Percentiles rank a stretch among this genome's conserved stretches.
These are phyloP conservation scores for Aspergillus sp. DNA, from an alignment of 2,329 filamentous ascomycete species.

Conservation along the genomic window DNA sequence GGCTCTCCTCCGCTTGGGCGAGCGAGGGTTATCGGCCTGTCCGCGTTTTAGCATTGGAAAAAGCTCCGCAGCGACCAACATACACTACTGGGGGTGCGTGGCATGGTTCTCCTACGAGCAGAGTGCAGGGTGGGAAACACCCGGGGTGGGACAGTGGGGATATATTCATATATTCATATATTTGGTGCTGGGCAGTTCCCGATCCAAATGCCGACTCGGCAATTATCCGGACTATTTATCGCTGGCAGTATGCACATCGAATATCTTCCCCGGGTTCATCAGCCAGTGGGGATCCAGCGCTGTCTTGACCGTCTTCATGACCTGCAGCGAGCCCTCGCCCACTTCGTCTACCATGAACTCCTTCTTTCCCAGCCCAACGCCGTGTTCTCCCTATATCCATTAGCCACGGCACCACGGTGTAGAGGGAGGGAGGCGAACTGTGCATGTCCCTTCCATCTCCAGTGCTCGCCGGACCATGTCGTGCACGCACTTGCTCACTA, in stretches of 20 bases:
- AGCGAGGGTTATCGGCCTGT: no score
- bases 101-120: no score
- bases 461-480: slow-evolving; percentile 86
- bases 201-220: no score
- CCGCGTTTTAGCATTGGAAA: no score
- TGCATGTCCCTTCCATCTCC: slow-evolving; percentile 92
- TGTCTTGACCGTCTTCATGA: slow-evolving; percentile 80
- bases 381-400: slow-evolving; percentile 66
- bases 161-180: no score
- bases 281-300: slow-evolving; percentile 83
- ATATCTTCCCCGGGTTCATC: slow-evolving; percentile 90
- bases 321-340: slow-evolving; percentile 74
- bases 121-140: no score
- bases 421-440: slow-evolving; percentile 30
- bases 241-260: slow-evolving; percentile 52
- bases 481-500: slow-evolving; percentile 62
- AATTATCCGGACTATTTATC: no score
- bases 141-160: no score
- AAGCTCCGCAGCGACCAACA: no score
- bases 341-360: slow-evolving; percentile 75
- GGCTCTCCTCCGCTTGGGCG: no score
- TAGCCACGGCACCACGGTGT: slow-evolving; percentile 1
- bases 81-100: no score
- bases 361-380: slow-evolving; percentile 84
- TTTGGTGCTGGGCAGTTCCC: no score